Evolutionary conservation across 345 rosid species (phyloP), one percentile per base, ranked within the genome.

Genomic region (Orychophragmus violaceus): DNA sequence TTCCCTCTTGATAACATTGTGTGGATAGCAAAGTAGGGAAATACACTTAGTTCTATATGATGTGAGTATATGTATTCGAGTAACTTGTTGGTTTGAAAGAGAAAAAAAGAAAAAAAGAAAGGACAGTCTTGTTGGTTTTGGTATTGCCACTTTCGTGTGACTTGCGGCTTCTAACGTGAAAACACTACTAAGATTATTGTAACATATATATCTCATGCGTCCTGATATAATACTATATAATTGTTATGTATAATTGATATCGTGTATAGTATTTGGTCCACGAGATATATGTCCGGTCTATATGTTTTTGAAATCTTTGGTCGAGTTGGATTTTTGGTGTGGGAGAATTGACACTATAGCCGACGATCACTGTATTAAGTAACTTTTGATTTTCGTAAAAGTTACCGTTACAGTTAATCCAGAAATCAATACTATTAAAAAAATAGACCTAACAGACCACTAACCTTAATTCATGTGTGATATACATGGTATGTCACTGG

Each of bases 1-100:
- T 81, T 89, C 59, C 95, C 90, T 8, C 59, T 66, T 0, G 87
- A 85, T 64, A 81, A 81, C 67, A 59, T 87, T 5, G 81, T 85
- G 42, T 86, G 96, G 97, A 81, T 84, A 30, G 13, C 69, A 16
- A 69, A 68, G 30, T 68, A 39, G 44, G 57, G 24, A 17, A 13
- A 17, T 28, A 56, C 16, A 5, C 24, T 21, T 68, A 57, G 62
- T 29, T 54, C 1, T 32, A n/a, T 24, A 59, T 58, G 2, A 33
- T 45, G 57, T 33, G 64, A 55, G 39, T 46, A 61, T 50, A 27
- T 62, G 69, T 71, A 2, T 42, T 55, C 9, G 25, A 54, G 55
- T 63, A 71, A 24, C 3, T 55, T 45, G 55, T 55, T 71, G 69
- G 32, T 8, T 63, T 71, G 58, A 23, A 37, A 27, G 3, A 10